Conservation (phyloP, 2,329 filamentous ascomycete species). For the Zymoseptoria passerinii region DNA sequence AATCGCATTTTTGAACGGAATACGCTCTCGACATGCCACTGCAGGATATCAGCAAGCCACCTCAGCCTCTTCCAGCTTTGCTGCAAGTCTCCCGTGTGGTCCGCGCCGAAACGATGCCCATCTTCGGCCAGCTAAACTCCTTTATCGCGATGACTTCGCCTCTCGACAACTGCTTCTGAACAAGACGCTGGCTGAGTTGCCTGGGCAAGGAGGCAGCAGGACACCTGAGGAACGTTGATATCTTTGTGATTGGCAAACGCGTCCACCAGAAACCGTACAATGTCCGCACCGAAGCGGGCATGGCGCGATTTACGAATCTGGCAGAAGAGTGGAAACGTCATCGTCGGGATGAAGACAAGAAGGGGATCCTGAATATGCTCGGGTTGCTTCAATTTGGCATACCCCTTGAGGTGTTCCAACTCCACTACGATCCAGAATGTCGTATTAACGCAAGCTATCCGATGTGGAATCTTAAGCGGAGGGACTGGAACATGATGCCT, state of each 20-base stretch:
- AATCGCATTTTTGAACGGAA: no score
- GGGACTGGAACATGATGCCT: no score
- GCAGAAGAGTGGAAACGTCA: background rate
- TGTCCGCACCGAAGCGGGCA: no score
- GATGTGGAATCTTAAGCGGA: no score
- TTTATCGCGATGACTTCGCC: background rate
- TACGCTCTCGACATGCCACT: no score
- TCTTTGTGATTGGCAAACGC: background rate
- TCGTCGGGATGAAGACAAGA: background rate
- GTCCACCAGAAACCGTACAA: background rate
- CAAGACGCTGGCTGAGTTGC: background rate
- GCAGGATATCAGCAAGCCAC: no score
- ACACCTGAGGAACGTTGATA: background rate
- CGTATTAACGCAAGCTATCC: no score
- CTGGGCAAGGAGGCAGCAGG: background rate
- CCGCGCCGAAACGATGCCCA: background rate
- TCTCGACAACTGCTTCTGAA: background rate
- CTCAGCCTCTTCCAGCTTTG: no score
- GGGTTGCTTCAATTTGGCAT: background rate
- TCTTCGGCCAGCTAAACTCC: background rate
- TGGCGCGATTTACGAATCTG: no score
- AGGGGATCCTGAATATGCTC: background rate
- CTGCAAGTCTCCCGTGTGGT: background rate
- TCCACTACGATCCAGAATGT: background rate
- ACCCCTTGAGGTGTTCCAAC: background rate